Base-by-base conservation (phyloP, 2,329 filamentous ascomycete species). In the Bipolaris gigantea region DNA sequence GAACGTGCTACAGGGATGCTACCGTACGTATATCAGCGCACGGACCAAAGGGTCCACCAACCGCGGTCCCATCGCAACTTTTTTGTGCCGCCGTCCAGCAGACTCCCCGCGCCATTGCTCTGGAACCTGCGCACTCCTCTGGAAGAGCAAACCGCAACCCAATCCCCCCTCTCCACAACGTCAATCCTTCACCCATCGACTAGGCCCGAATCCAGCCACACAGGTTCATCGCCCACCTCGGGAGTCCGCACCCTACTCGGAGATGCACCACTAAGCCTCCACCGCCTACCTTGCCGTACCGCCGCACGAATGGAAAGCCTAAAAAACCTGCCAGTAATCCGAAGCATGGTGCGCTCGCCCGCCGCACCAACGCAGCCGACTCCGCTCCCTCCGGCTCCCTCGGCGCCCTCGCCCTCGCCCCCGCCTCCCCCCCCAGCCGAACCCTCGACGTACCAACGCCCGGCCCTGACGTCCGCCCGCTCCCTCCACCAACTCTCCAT, bases 401-500 rank as follows among this genome's bases (percentile, higher is more conserved):
- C 27, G 2, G 27, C 27, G 27, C 27, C 27, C 27, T 30, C 27
- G 1, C 19, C 67, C 48, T 52, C 61, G 50, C 32, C 56, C 30
- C 60, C 62, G 49, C 32, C 56, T 33, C 61, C 27, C 27, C 51
- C 66, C 25, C 53, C 60, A 33, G 53, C 62, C 32, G 61, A 66
- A 47, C 27, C 27, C 36, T n/a, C n/a, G n/a, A 44, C 59, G 38
- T 65, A 65, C 57, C 60, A 70, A 48, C 64, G 61, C 56, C 70
- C 69, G n/a, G 64, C 70, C 34, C 54, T 75, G 44, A 70, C 79
- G 46, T 78, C 79, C 15, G 70, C 75, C 45, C 82, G 84, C 66
- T 82, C 80, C 36, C 71, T 83, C 45, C 81, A 81, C 49, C 87
- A 92, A 72, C 75, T 90, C 13, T 81, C 85, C 21, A 75, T 96